Percentiles rank a stretch among this genome's conserved stretches.
These are phyloP conservation scores for Digitaria exilis DNA, from an alignment of 202 grass and related monocot species.

Conservation along the genomic window DNA sequence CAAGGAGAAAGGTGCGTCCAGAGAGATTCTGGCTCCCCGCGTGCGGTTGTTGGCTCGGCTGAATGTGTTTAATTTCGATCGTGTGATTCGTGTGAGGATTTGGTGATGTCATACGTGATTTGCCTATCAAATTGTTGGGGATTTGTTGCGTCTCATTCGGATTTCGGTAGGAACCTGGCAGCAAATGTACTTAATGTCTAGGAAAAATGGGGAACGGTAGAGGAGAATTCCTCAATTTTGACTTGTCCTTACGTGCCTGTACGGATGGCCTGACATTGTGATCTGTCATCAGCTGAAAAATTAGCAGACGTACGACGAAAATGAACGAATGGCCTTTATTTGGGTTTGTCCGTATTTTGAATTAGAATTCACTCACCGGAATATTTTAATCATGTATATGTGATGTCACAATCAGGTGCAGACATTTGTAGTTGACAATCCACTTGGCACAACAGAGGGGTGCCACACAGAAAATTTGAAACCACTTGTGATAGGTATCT, in stretches of 20 bases:
- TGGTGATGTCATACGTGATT: neutral
- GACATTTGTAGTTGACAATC: neutral
- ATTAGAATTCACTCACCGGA: neutral
- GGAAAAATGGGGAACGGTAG: neutral
- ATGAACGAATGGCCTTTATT: neutral
- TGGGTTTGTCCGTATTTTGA: neutral
- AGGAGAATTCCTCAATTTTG: neutral
- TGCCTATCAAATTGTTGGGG: neutral
- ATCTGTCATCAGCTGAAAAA: neutral
- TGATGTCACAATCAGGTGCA: neutral
- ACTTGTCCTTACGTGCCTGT: neutral
- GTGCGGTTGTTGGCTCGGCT: neutral
- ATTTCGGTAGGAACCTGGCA: neutral
- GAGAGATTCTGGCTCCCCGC: neutral
- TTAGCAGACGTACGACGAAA: neutral
- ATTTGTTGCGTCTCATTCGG: too few species aligned
- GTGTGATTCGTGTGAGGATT: neutral
- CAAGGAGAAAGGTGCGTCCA: conserved; percentile 75
- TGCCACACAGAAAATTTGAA: neutral
- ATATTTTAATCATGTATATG: neutral
- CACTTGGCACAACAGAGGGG: neutral
- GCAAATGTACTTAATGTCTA: neutral
- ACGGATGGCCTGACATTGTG: neutral
- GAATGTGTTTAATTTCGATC: neutral
- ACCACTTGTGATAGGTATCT: neutral